Evolutionary conservation across 129 eudicot genomes (phyloP).

Genomic region (Artemisia argyi): DNA sequence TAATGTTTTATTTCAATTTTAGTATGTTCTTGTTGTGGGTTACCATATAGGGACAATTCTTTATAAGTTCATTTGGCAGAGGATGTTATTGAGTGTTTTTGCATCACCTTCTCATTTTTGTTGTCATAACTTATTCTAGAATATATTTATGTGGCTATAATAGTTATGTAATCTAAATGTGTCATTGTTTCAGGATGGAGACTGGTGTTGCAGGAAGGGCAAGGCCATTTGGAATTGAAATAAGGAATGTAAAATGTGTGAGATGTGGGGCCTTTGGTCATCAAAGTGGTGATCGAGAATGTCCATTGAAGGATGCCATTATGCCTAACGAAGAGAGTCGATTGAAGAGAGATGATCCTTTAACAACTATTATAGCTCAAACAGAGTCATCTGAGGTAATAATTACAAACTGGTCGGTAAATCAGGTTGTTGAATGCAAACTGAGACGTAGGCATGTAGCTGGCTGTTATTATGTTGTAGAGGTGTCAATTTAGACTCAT

Average conservation of each 20-base stretch:
- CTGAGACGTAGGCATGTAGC: conserved; percentile 7
- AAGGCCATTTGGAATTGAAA: conserved; percentile 91
- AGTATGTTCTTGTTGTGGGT: neutral
- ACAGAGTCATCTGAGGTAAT: conserved; percentile 77
- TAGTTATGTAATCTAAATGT: conserved; percentile 13
- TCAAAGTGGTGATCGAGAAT: conserved; percentile 98
- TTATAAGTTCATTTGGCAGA: neutral
- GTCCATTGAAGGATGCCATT: conserved; percentile 90
- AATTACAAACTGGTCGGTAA: conserved; percentile 13
- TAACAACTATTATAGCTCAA: conserved; percentile 91
- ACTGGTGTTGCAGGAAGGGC: conserved; percentile 84
- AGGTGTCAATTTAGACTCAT: neutral
- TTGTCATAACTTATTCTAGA: neutral
- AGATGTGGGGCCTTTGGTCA: conserved; percentile 95
- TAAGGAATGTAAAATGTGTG: conserved; percentile 96
- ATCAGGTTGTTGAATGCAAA: conserved; percentile 9
- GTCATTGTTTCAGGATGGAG: conserved; percentile 62
- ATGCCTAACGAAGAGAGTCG: conserved; percentile 98
- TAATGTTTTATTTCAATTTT: neutral
- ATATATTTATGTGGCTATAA: neutral
- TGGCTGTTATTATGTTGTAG: neutral
- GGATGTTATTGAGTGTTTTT: neutral
- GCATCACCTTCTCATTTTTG: neutral
- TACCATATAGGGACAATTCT: neutral
- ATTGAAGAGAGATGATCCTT: conserved; percentile 91